A percentile compares a stretch with the other conserved stretches of the same genome.
phyloP scores from a whole-genome alignment of 1,139 yeast species.

The Suhomyces anneliseae region DNA sequence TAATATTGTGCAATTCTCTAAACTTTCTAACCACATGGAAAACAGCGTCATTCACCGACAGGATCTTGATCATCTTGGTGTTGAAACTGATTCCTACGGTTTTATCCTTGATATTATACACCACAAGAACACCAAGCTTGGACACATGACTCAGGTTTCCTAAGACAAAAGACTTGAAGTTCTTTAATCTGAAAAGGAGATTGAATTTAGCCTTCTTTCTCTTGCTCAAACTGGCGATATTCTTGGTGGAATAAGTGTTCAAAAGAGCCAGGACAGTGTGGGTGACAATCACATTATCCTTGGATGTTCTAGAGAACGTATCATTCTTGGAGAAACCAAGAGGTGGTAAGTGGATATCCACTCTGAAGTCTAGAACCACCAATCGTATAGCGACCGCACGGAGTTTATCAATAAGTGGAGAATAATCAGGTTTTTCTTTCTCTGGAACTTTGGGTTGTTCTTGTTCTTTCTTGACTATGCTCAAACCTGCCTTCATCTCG shows the following conservation, averaged over 20 bases:
- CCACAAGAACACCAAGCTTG: conserved; percentile 29
- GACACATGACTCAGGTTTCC: conserved; percentile 34
- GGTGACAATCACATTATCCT: conserved; percentile 28
- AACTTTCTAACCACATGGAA: conserved; percentile 39
- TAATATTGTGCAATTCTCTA: conserved; percentile 32
- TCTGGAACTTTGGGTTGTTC: background rate
- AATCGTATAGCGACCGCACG: conserved; percentile 27
- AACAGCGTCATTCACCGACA: conserved; percentile 40
- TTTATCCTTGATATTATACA: conserved; percentile 26
- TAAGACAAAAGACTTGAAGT: conserved; percentile 30
- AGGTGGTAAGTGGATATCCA: conserved; percentile 34
- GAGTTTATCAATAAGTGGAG: conserved; percentile 11
- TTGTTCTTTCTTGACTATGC: conserved; percentile 3
- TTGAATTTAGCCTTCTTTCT: conserved; percentile 14
- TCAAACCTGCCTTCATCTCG: background rate
- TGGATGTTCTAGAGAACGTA: conserved; percentile 30
- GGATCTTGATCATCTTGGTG: conserved; percentile 30
- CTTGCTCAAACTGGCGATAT: conserved; percentile 16
- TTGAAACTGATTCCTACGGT: conserved; percentile 26
- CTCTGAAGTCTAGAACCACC: conserved; percentile 32
- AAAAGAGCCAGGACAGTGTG: conserved; percentile 27
- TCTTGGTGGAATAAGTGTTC: conserved; percentile 30
- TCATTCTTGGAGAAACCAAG: conserved; percentile 19
- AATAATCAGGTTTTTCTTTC: background rate
- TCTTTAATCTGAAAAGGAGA: conserved; percentile 31